These are phyloP conservation scores for Erodium maritimum DNA, from an alignment of 345 rosid genomes.

Conservation along the genomic window DNA sequence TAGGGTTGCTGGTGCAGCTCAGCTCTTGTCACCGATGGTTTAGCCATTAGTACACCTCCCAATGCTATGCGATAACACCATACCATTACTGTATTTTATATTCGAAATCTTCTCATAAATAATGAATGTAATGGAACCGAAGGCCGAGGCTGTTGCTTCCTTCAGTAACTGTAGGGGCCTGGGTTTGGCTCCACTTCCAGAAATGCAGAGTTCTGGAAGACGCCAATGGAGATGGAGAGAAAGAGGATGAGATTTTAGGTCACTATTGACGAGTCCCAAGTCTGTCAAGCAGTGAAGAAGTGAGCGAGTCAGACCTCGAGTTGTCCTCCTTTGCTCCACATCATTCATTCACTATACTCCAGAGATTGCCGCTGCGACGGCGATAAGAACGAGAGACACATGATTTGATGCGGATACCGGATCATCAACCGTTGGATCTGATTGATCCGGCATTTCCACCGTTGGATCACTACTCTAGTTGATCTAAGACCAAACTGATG, in stretches of 20 bases:
- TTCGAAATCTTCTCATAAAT: too few species aligned
- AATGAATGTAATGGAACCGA: background rate
- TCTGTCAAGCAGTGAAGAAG: background rate
- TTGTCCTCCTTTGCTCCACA: background rate
- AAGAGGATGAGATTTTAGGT: background rate
- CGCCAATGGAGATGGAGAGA: background rate
- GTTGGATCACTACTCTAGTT: too few species aligned
- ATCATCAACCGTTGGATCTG: too few species aligned
- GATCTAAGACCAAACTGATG: too few species aligned
- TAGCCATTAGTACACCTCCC: slow-evolving; percentile 18
- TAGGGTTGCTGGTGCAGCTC: slow-evolving; percentile 14
- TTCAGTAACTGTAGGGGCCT: background rate
- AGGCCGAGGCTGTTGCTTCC: background rate
- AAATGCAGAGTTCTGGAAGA: background rate
- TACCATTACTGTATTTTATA: slow-evolving; percentile 20
- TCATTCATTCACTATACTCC: background rate
- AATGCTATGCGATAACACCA: slow-evolving; percentile 15
- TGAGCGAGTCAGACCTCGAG: background rate
- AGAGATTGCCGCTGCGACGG: background rate
- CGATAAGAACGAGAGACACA: background rate
- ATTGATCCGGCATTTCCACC: too few species aligned
- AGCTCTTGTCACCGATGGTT: slow-evolving; percentile 19
- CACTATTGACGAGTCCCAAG: too few species aligned
- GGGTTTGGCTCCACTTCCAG: background rate
- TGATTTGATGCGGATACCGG: too few species aligned